Evolutionary conservation across 768 basidiomycete genomes (phyloP).

Genomic region (Kwoniella bestiolae): DNA sequence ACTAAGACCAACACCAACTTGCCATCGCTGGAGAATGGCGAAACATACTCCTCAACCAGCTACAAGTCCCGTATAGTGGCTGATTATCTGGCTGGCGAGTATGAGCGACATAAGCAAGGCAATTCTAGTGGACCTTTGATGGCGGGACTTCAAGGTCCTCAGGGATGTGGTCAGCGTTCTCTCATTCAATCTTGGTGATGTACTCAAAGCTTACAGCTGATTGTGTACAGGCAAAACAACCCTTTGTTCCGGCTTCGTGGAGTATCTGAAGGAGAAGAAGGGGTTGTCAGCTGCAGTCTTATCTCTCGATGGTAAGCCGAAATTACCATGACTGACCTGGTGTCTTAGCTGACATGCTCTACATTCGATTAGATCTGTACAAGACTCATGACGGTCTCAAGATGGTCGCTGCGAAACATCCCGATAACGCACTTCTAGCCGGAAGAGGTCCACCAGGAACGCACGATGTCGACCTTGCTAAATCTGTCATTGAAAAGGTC

Average conservation of each 20-base stretch:
- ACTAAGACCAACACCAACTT: neutral
- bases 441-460: constrained; percentile 95
- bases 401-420: constrained; percentile 64
- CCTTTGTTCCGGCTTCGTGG: constrained; percentile 67
- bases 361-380: constrained; percentile 74
- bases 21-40: constrained; percentile 30
- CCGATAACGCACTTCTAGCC: constrained; percentile 69
- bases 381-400: constrained; percentile 69
- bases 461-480: constrained; percentile 76
- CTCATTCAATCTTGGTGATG: neutral
- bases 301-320: constrained; percentile 54
- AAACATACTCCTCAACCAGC: constrained; percentile 36
- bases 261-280: constrained; percentile 51
- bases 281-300: constrained; percentile 48
- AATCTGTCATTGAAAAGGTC: constrained; percentile 63
- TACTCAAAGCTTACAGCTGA: neutral
- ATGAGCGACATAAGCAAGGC: constrained; percentile 22
- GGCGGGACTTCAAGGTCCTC: constrained; percentile 87
- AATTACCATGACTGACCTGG: neutral
- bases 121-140: constrained; percentile 66
- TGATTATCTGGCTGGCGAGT: constrained; percentile 35
- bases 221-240: constrained; percentile 80
- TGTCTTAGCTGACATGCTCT: constrained; percentile 61
- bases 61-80: constrained; percentile 46
- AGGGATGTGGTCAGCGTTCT: constrained; percentile 68